Evolutionary conservation across 768 basidiomycete species (phyloP).

Genomic region (Xerocomellus dryophilus): DNA sequence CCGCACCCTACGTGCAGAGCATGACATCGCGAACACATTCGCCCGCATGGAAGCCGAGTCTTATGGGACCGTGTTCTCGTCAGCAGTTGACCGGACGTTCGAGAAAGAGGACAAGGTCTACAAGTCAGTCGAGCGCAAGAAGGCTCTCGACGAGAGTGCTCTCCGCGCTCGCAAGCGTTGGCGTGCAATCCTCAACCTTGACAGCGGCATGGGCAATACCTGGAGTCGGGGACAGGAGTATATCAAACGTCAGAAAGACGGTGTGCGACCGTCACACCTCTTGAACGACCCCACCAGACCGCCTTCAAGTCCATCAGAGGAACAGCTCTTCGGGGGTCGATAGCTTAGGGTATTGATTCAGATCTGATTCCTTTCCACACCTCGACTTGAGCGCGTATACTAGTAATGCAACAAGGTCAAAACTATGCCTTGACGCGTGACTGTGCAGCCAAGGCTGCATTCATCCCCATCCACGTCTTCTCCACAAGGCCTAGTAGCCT

Average conservation of each 20-base stretch:
- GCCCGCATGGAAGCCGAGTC: slow-evolving; percentile 79
- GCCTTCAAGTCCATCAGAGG: slow-evolving; percentile 22
- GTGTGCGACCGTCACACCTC: slow-evolving; percentile 63
- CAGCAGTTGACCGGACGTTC: slow-evolving; percentile 60
- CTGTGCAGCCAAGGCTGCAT: slow-evolving; percentile 83
- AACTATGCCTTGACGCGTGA: slow-evolving; percentile 51
- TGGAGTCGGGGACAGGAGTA: slow-evolving; percentile 80
- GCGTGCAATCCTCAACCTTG: slow-evolving; percentile 59
- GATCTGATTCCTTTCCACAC: background rate
- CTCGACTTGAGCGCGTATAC: background rate
- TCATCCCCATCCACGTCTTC: slow-evolving; percentile 99
- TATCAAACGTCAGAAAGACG: slow-evolving; percentile 67
- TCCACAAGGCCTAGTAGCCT: slow-evolving; percentile 88
- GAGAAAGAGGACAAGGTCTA: slow-evolving; percentile 60
- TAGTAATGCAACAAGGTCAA: slow-evolving; percentile 18
- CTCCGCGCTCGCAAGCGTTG: slow-evolving; percentile 71
- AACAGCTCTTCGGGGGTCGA: slow-evolving; percentile 19
- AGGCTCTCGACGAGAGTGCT: slow-evolving; percentile 56
- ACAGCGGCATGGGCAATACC: slow-evolving; percentile 38
- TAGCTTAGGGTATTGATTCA: slow-evolving; percentile 10
- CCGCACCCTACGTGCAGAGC: slow-evolving; percentile 81
- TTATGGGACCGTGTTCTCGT: slow-evolving; percentile 65
- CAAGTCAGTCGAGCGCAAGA: slow-evolving; percentile 54
- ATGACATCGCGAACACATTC: slow-evolving; percentile 69
- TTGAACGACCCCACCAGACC: slow-evolving; percentile 39